Percentiles rank a stretch among this genome's conserved stretches.
Conservation (phyloP, 345 rosid genomes). For the Gossypium australe region DNA sequence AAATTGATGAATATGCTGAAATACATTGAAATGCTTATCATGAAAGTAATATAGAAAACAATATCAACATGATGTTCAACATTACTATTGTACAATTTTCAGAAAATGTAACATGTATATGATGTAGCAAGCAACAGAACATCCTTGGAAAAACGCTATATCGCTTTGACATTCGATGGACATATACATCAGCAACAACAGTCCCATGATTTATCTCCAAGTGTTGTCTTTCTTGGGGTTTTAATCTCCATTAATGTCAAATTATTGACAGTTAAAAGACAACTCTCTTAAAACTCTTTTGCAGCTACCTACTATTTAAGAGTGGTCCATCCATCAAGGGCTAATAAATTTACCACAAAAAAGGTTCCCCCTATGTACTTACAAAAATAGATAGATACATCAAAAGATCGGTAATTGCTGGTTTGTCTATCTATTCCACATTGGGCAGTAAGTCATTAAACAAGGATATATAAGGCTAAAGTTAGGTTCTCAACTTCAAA, state of each 20-base stretch:
- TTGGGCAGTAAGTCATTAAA: background rate
- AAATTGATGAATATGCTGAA: background rate
- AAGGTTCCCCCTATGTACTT: background rate
- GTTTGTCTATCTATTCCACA: background rate
- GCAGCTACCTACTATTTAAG: background rate
- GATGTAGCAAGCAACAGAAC: no score
- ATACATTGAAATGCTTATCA: background rate
- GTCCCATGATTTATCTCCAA: no score
- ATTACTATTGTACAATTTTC: background rate
- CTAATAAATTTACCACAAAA: conserved; percentile 4
- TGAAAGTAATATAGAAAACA: background rate
- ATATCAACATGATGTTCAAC: background rate
- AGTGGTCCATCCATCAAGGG: conserved; percentile 20
- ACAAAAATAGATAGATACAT: background rate
- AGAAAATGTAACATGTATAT: no score
- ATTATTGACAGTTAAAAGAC: background rate
- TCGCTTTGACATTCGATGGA: no score
- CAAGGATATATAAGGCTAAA: background rate
- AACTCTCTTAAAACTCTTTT: background rate
- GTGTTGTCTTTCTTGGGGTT: background rate
- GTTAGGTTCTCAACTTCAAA: conserved; percentile 7
- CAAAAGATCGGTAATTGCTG: background rate
- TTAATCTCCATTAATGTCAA: conserved; percentile 1
- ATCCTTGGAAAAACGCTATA: no score
- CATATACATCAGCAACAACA: no score